Evolutionary conservation across 345 rosid genomes (phyloP).

Genomic region (Zanthoxylum bungeanum): DNA sequence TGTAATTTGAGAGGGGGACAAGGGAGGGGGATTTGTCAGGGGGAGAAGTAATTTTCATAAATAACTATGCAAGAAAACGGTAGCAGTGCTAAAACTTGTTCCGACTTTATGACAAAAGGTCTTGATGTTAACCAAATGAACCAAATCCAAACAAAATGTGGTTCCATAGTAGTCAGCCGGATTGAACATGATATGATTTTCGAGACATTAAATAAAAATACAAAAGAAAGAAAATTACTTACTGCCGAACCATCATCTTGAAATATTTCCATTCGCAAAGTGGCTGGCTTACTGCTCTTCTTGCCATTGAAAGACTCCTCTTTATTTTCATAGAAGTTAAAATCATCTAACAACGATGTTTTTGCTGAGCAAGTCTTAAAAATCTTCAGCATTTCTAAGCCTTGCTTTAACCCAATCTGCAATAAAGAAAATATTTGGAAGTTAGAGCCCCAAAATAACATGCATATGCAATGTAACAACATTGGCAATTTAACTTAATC

Average conservation of each 20-base stretch:
- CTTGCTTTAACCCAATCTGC: constrained; percentile 60
- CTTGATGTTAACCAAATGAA: too few species aligned
- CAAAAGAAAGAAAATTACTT: constrained; percentile 14
- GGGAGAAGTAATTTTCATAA: too few species aligned
- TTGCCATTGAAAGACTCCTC: constrained; percentile 43
- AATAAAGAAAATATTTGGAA: neutral
- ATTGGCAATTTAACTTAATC: too few species aligned
- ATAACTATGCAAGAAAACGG: too few species aligned
- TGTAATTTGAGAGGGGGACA: too few species aligned
- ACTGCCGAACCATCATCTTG: constrained; percentile 38
- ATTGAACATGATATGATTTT: neutral
- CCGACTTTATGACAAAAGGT: too few species aligned
- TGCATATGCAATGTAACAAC: too few species aligned
- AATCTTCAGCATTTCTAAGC: constrained; percentile 64
- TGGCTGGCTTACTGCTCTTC: constrained; percentile 41
- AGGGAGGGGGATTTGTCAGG: too few species aligned
- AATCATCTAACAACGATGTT: constrained; percentile 62
- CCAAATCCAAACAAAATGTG: too few species aligned
- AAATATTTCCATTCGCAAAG: constrained; percentile 35
- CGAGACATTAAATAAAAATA: neutral
- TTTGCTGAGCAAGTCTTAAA: constrained; percentile 47
- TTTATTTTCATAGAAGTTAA: constrained; percentile 60
- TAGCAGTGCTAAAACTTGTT: too few species aligned
- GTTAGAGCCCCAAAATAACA: too few species aligned
- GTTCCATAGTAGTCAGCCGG: too few species aligned